Conservation (phyloP, 2,329 filamentous ascomycete genomes). For the Fusarium beomiforme region DNA sequence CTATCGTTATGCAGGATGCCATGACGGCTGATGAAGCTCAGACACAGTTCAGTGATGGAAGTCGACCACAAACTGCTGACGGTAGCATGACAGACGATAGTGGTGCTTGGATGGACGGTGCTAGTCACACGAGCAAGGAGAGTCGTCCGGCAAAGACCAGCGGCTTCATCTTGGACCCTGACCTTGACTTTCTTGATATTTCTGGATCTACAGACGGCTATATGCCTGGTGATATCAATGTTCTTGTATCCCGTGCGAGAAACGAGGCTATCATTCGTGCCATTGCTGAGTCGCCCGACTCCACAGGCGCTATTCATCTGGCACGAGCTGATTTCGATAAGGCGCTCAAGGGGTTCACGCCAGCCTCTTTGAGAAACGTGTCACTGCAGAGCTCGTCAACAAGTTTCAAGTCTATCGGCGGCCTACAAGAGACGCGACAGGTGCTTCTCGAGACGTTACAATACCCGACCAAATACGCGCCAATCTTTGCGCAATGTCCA, state of each 20-base stretch:
- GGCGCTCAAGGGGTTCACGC: constrained; percentile 91
- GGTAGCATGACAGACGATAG: constrained; percentile 63
- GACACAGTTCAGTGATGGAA: constrained; percentile 55
- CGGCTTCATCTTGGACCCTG: constrained; percentile 77
- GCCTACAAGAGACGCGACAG: constrained; percentile 84
- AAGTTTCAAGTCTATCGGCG: constrained; percentile 92
- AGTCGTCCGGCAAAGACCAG: constrained; percentile 52
- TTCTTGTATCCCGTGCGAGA: constrained; percentile 86
- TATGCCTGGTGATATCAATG: constrained; percentile 92
- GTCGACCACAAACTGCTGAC: constrained; percentile 66
- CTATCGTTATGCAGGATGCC: constrained; percentile 71
- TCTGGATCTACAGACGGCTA: constrained; percentile 96
- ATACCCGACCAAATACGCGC: constrained; percentile 97
- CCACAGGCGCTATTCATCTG: constrained; percentile 67
- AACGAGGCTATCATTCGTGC: constrained; percentile 93
- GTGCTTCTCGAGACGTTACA: constrained; percentile 95
- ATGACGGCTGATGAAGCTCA: constrained; percentile 51
- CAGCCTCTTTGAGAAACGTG: constrained; percentile 92
- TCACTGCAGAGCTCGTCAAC: constrained; percentile 92
- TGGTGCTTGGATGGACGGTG: constrained; percentile 81
- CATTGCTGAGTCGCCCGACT: constrained; percentile 65
- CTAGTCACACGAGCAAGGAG: constrained; percentile 64
- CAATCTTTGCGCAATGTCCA: constrained; percentile 96
- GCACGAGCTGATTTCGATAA: constrained; percentile 80
- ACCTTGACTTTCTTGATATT: constrained; percentile 90